Base-by-base conservation (phyloP, 768 basidiomycete species). In the Naganishia vishniacii region DNA sequence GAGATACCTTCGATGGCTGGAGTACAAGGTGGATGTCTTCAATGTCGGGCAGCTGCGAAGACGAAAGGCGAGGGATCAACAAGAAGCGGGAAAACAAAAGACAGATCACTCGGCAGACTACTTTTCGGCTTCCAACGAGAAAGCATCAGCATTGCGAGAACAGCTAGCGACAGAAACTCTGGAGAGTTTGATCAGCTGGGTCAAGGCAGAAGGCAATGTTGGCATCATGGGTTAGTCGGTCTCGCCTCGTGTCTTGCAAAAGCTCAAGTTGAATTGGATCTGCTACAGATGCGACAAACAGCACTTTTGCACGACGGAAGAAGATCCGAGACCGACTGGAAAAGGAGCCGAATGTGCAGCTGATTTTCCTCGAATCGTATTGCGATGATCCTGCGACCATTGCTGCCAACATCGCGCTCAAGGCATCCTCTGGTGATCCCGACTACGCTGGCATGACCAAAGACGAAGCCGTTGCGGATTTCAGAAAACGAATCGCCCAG, bases 11-110 rank as follows among this genome's bases (percentile, higher is more conserved):
- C 88, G 89, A 78, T 99, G 95, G 95, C 83, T 99, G 47, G 95
- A 99, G 78, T 99, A 97, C 76, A 85, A 94, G 69, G 94, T 95
- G 69, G 89, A 91, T 82, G 95, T 98, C 5, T 98, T 98, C 82
- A 98, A 99, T 73, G 95, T 98, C 29, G 95, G 94, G 6, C 94
- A 98, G 76, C 80, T 95, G 25, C 84, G 93, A 62, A 84, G 92
- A 29, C 87, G 88, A 1, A 85, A 92, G 67, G 94, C 94, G 16
- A 83, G 81, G 20, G 65, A 62, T 59, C 65, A 51, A 25, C 61
- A 51, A 18, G 31, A 61, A 26, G 65, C 65, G 40, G 86, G 86
- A 67, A 89, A 91, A 44, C 82, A 87, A 70, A 88, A 86, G 71
- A 92, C 91, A 70, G 89, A 95, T 73, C 95, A 99, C 71, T 89